Conservation (phyloP, 352 stramenopile genomes). For the Halophytophthora polymorphica region DNA sequence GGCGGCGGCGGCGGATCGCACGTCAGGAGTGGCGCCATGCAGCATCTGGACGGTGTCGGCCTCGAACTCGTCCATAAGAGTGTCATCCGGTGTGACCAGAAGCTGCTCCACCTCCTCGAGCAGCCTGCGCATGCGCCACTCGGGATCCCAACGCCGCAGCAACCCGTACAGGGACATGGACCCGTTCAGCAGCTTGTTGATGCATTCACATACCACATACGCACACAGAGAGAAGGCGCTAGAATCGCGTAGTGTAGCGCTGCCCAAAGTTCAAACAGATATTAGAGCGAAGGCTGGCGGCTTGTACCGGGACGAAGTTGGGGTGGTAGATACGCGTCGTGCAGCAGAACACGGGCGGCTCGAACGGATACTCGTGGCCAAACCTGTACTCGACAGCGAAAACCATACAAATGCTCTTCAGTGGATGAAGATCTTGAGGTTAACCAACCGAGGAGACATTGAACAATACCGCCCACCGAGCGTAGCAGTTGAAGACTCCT, state of each 20-base stretch:
- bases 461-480: conserved; percentile 16
- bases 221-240: not conserved
- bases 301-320: conserved; percentile 64
- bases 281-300: not conserved
- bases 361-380: conserved; percentile 57
- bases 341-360: conserved; percentile 38
- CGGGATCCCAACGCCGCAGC: conserved; percentile 39
- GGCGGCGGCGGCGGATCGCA: conserved; percentile 1
- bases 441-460: no score
- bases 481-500: conserved; percentile 39
- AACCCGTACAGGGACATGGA: conserved; percentile 45
- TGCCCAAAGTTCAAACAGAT: not conserved
- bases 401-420: not conserved
- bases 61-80: conserved; percentile 44
- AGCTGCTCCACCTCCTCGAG: conserved; percentile 42
- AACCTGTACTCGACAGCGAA: conserved; percentile 24
- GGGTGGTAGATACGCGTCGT: conserved; percentile 62
- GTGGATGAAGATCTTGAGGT: no score
- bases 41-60: conserved; percentile 31
- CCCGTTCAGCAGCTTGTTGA: conserved; percentile 44
- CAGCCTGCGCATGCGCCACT: conserved; percentile 55
- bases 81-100: conserved; percentile 33
- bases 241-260: not conserved
- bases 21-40: conserved; percentile 9
- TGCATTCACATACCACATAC: no score